Evolutionary conservation across 345 rosid species (phyloP).

Genomic region (Ceriops zippeliana): DNA sequence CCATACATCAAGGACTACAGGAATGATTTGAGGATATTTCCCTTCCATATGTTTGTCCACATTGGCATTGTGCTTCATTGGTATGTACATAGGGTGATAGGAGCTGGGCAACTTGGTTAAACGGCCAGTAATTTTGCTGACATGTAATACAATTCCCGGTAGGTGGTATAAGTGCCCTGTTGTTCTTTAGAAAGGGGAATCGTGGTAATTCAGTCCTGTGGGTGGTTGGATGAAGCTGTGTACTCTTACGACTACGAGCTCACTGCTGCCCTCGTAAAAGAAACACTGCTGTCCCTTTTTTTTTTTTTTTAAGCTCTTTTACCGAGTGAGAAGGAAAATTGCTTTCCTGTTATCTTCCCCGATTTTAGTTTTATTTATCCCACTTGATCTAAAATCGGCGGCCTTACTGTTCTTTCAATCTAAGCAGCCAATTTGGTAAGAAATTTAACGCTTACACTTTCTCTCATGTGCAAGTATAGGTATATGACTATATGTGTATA

Average conservation of each 20-base stretch:
- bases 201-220: neutral
- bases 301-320: no score
- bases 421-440: no score
- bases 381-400: no score
- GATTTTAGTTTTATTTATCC: no score
- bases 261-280: constrained; percentile 20
- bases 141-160: constrained; percentile 2
- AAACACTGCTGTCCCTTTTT: constrained; percentile 21
- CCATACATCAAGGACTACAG: neutral
- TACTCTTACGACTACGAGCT: constrained; percentile 27
- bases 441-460: no score
- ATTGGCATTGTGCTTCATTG: constrained; percentile 16
- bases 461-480: no score
- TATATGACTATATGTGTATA: no score
- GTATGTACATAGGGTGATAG: constrained; percentile 35
- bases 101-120: constrained; percentile 21
- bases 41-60: constrained; percentile 14
- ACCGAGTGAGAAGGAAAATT: no score
- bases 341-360: no score
- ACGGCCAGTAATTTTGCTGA: constrained; percentile 23
- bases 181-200: constrained; percentile 7
- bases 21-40: constrained; percentile 3
- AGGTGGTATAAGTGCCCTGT: constrained; percentile 6
- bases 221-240: constrained; percentile 36
- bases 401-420: no score